These are phyloP conservation scores for Botryosphaeria dothidea DNA, from an alignment of 2,329 filamentous ascomycete species.

Conservation along the genomic window DNA sequence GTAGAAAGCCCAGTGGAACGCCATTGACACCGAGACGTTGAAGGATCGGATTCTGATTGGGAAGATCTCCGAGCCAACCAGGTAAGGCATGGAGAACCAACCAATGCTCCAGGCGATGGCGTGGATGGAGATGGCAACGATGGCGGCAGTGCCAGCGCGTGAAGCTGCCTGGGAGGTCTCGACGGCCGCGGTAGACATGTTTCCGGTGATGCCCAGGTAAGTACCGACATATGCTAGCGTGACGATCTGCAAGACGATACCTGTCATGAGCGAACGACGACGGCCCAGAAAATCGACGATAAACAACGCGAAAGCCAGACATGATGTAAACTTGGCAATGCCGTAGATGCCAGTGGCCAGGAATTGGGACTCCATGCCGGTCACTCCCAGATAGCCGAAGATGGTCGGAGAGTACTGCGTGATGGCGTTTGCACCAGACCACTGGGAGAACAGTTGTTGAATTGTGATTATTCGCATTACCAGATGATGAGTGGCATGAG, in stretches of 20 bases:
- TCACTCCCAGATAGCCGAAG: constrained; percentile 23
- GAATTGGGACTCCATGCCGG: constrained; percentile 21
- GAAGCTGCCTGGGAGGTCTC: constrained; percentile 33
- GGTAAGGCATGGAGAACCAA: constrained; percentile 49
- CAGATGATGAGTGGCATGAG: too few species aligned
- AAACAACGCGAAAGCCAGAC: constrained; percentile 35
- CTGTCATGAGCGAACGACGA: constrained; percentile 36
- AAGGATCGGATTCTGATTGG: constrained; percentile 25
- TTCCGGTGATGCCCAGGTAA: neutral
- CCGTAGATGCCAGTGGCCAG: constrained; percentile 23
- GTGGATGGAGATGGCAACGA: constrained; percentile 47
- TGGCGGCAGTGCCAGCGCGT: constrained; percentile 34
- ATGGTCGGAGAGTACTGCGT: constrained; percentile 24
- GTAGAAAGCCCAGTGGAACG: constrained; percentile 44
- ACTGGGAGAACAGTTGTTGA: constrained; percentile 23
- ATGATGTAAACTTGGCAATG: constrained; percentile 23
- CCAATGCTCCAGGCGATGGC: constrained; percentile 51
- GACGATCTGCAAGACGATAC: constrained; percentile 31
- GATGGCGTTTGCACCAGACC: constrained; percentile 24
- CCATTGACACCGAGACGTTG: constrained; percentile 19
- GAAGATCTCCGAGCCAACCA: constrained; percentile 49
- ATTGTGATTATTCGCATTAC: too few species aligned
- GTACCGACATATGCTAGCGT: constrained; percentile 26
- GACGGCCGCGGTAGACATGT: constrained; percentile 30
- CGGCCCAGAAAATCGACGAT: constrained; percentile 26